A percentile compares a stretch with the other conserved stretches of the same genome.
phyloP scores from a whole-genome alignment of 225 moss, liverwort and hornwort genomes.

The Sphagnum tenellum region DNA sequence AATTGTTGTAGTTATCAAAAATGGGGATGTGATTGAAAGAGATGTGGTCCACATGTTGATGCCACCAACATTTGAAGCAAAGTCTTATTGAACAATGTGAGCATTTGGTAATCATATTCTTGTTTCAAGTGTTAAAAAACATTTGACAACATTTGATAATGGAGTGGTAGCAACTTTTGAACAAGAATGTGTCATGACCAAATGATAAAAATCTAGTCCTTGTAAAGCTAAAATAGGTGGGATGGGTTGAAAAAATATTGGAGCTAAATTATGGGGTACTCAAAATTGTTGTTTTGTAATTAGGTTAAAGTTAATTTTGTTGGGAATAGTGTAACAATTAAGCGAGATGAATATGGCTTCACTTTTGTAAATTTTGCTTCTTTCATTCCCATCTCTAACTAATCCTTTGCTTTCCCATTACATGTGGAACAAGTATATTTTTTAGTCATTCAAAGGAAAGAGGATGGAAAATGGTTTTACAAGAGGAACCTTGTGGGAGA shows the following conservation, averaged over 20 bases:
- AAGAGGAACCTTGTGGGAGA: no score
- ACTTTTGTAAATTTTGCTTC: no score
- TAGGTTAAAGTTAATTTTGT: neutral
- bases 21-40: neutral
- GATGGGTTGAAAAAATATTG: neutral
- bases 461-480: no score
- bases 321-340: neutral
- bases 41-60: neutral
- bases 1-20: neutral
- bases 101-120: neutral
- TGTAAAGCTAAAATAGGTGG: neutral
- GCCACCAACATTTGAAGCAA: no score
- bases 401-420: no score
- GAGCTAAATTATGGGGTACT: neutral
- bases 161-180: neutral
- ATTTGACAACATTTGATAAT: neutral
- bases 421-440: no score
- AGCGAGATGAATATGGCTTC: no score
- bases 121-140: neutral
- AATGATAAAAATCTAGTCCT: neutral
- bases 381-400: no score
- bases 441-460: no score
- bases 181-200: neutral
- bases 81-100: no score
- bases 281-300: neutral